Evolutionary conservation across 441 rosid genomes (phyloP), one percentile per base, ranked within the genome.

Genomic region (Rhodomyrtus psidioides): DNA sequence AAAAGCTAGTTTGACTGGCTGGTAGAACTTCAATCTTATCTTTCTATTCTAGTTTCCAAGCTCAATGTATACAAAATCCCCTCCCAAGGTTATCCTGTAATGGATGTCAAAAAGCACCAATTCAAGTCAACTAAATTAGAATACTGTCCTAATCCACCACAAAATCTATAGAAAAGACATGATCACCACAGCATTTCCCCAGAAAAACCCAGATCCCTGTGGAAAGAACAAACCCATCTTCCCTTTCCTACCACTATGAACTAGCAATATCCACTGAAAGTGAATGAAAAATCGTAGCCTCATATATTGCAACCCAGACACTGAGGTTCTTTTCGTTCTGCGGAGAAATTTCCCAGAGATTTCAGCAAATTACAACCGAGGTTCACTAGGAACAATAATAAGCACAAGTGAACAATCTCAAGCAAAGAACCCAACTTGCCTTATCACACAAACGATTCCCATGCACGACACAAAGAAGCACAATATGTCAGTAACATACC

Each of bases 401-500:
- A 70, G n/a, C 49, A 39, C 8, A 10, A 10, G n/a, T 21, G n/a
- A 70, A 39, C 79, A 70, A 0, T 44, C n/a, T 70, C 79, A 13
- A 70, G 16, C 4, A 13, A 55, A 51, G 55, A 34, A 83, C 81
- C 74, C 56, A 30, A 51, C 74, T 14, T 24, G 55, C 30, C 74
- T 76, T 76, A 53, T 60, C 30, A 14, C 17, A 27, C 30, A 55
- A 82, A 62, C 46, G 75, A 81, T 17, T 82, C n/a, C 34, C 84
- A 49, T 58, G 54, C 55, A 26, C 81, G 46, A 39, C 55, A 30
- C 54, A 70, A 58, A 51, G n/a, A 16, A 82, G 26, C 16, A 86
- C 81, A 19, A 46, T 81, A 87, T 54, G 58, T 49, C 12, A 8
- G 24, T 24, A 81, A 84, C 88, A 89, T 96, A 97, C 99, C 99